Base-by-base conservation (phyloP, 2,329 filamentous ascomycete species). In the Exophiala calicioides region DNA sequence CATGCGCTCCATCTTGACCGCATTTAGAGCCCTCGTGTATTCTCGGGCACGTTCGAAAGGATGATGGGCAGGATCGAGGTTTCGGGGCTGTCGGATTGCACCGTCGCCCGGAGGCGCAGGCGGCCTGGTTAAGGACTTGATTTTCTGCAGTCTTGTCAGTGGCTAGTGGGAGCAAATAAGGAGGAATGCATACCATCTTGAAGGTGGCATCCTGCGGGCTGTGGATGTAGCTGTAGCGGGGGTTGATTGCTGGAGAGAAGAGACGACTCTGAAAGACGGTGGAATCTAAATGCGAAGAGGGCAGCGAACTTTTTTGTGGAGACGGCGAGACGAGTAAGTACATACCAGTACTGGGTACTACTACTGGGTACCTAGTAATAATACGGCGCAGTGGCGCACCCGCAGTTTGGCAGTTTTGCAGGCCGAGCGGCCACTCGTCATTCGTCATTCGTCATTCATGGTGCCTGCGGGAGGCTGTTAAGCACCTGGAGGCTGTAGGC, bases 1-100 rank as follows among this genome's bases (percentile, higher is more conserved):
- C 86, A 96, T 91, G 59, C 90, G 86, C 71, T 95, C 89, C 52
- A 96, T 73, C 68, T 96, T 96, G 48, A 90, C 89, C 19, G 90
- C 90, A 80, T 89, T 87, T 52, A 88, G 73, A 8, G 85, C 84
- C 58, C 84, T 73, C 10, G 84, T 88, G 65, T 90, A 91, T 72
- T 95, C 90, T 67, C 90, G 77, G 35, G 90, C 90, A 62, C 89
- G 79, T 70, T 95, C 90, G 69, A 96, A 95, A 2, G 88, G 90
- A 70, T 95, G 90, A 50, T 91, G 79, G 31, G 87, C 84, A 20
- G 90, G 86, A 70, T 95, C 88, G 61, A 94, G 77, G 63, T 76
- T 72, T 57, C 69, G 66, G 67, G 68, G 68, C 57, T 74, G 68
- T 55, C 68, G 70, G 50, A 69, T 62, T 30, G 68, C 66, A 57